Evolutionary conservation across 2,329 filamentous ascomycete genomes (phyloP).

Genomic region (Arthrobotrys sinensis): DNA sequence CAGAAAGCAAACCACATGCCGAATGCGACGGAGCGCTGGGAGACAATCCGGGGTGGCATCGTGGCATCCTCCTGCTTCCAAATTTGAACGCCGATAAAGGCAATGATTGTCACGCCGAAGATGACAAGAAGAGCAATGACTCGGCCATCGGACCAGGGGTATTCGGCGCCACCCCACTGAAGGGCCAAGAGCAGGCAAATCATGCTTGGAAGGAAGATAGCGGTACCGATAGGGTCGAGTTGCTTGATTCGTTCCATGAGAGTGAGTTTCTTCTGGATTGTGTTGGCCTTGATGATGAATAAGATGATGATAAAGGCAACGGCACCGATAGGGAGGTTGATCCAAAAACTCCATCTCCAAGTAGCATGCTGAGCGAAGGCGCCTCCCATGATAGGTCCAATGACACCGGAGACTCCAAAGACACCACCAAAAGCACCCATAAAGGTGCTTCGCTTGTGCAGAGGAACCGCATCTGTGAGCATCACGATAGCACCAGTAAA

Average conservation of each 20-base stretch:
- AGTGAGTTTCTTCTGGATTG: constrained; percentile 62
- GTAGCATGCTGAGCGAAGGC: constrained; percentile 71
- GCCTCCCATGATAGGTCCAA: constrained; percentile 70
- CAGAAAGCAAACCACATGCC: constrained; percentile 71
- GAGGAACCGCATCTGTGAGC: constrained; percentile 65
- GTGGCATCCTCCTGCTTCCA: constrained; percentile 70
- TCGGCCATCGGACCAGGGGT: constrained; percentile 72
- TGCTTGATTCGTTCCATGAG: constrained; percentile 70
- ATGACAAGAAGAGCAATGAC: constrained; percentile 73
- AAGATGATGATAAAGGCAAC: constrained; percentile 71
- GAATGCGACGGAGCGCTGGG: constrained; percentile 72
- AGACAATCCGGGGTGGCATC: constrained; percentile 73
- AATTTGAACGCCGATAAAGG: constrained; percentile 72
- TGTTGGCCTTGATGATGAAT: constrained; percentile 69
- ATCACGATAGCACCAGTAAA: constrained; percentile 72
- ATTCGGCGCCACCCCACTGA: constrained; percentile 75
- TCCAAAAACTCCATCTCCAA: constrained; percentile 74
- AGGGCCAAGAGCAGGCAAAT: constrained; percentile 76
- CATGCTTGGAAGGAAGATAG: constrained; percentile 75
- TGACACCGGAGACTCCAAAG: constrained; percentile 71
- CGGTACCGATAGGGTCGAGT: constrained; percentile 74
- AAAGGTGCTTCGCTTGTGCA: constrained; percentile 65
- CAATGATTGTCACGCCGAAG: constrained; percentile 70
- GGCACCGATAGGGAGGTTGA: constrained; percentile 74
- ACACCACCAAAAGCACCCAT: constrained; percentile 66